A percentile compares a stretch with the other conserved stretches of the same genome.
Evolutionary conservation across 2,329 filamentous ascomycete genomes (phyloP).

Genomic region (Cadophora sp.): DNA sequence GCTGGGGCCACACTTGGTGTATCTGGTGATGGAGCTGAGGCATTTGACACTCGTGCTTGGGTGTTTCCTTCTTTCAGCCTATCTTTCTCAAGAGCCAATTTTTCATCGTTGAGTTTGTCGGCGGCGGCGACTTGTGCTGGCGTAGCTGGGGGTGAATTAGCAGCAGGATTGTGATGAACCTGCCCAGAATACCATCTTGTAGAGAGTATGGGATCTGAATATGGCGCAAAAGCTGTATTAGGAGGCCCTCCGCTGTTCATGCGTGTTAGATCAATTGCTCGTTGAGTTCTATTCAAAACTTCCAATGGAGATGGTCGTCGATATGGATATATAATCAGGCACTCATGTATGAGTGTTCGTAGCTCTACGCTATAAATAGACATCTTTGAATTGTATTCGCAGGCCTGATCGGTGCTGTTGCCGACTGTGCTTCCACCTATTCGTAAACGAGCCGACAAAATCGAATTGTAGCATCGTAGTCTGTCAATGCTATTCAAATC

Average conservation of each 20-base stretch:
- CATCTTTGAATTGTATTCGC: slow-evolving; percentile 2
- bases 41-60: neutral
- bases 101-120: neutral
- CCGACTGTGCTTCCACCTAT: slow-evolving; percentile 12
- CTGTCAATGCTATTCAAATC: neutral
- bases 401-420: neutral
- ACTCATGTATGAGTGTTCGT: slow-evolving; percentile 18
- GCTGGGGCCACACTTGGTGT: neutral
- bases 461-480: slow-evolving; percentile 19
- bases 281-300: slow-evolving; percentile 8
- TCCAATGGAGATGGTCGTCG: neutral
- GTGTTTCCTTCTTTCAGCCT: neutral
- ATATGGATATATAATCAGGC: slow-evolving; percentile 14
- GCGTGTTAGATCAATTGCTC: neutral
- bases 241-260: neutral
- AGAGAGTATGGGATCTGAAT: slow-evolving; percentile 14
- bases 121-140: neutral
- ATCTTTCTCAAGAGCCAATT: neutral
- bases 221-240: neutral
- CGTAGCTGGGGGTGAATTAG: neutral
- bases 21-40: neutral
- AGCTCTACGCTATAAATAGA: slow-evolving; percentile 17
- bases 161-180: neutral
- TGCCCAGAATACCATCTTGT: slow-evolving; percentile 19
- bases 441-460: slow-evolving; percentile 11